Evolutionary conservation across 805 yeast species (phyloP), one percentile per base, ranked within the genome.

Genomic region (Starmerella sirachaensis): DNA sequence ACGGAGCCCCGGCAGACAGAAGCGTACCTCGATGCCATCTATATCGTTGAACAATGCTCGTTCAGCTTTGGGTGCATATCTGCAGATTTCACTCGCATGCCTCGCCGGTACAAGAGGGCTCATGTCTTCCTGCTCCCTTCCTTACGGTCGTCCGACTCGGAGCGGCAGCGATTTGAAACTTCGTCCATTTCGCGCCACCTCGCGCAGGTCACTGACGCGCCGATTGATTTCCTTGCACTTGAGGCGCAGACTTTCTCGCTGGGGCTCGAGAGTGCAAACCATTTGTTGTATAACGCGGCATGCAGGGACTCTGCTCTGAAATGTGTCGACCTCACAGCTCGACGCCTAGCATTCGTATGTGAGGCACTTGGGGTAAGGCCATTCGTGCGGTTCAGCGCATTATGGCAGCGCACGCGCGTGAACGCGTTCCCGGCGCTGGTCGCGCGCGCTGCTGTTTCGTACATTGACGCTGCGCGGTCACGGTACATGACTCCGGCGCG

Each of bases 311-410:
- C 18, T 14, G 43, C 35, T 3, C 21, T 37, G 22, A 42, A 31
- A 8, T 78, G 78, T 40, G 64, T 83, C 12, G 61, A 66, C 14
- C 59, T 58, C 35, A 72, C 80, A 0, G 83, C 88, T 1, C 62
- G 70, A 9, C 53, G 83, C 17, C 63, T 91, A 47, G 73, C 84
- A 21, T 73, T 77, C 47, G 50, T 83, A 18, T 81, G 93, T 64
- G 71, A 80, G 6, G 54, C 79, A 8, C 74, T 91, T 1, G 93
- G 93, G 11, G 96, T 86, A 53, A 82, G 79, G 49, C 98, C 98
- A 2, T 70, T 79, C 30, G 72, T 91, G 16, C 66, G 98, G 48
- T 82, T 73, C 59, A 77, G 74, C 53, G 64, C 24, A 14, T 37
- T 41, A 8, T 31, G 43, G 24, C 16, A 33, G 23, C 28, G 7